A percentile compares a stretch with the other conserved stretches of the same genome.
Conservation (phyloP, 495 filamentous ascomycete genomes). For the Neurospora cerealis region DNA sequence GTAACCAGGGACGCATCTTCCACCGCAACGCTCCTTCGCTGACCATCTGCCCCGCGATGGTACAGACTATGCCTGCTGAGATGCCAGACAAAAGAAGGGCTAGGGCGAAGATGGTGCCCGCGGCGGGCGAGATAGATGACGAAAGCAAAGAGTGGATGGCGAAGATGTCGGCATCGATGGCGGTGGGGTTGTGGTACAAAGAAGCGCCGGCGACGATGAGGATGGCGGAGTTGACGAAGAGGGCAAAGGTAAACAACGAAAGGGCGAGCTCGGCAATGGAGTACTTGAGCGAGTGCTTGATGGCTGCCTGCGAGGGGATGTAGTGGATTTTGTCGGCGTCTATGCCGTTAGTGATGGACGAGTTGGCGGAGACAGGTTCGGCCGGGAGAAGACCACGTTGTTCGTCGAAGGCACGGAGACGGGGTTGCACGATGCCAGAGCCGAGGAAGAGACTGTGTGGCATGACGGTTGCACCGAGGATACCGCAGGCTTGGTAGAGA, state of each 20-base stretch:
- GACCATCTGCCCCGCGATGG: slow-evolving; percentile 77
- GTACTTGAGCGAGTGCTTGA: slow-evolving; percentile 69
- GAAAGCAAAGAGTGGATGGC: slow-evolving; percentile 72
- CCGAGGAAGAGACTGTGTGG: slow-evolving; percentile 85
- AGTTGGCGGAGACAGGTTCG: slow-evolving; percentile 12
- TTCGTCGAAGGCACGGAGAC: slow-evolving; percentile 69
- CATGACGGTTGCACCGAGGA: slow-evolving; percentile 91
- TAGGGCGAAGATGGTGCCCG: slow-evolving; percentile 66
- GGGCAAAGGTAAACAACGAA: slow-evolving; percentile 80
- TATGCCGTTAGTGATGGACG: slow-evolving; percentile 15
- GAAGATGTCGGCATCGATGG: slow-evolving; percentile 64
- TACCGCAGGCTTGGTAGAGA: slow-evolving; percentile 84
- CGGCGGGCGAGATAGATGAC: slow-evolving; percentile 54
- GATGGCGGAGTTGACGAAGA: slow-evolving; percentile 91
- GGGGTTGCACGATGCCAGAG: slow-evolving; percentile 77
- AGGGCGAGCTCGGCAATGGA: slow-evolving; percentile 64
- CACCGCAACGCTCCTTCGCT: slow-evolving; percentile 69
- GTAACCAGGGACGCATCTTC: slow-evolving; percentile 59
- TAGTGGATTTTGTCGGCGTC: slow-evolving; percentile 49
- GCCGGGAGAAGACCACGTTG: slow-evolving; percentile 45
- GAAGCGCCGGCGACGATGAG: slow-evolving; percentile 80
- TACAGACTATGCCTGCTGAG: slow-evolving; percentile 72
- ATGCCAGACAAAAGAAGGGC: slow-evolving; percentile 69
- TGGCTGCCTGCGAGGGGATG: slow-evolving; percentile 66
- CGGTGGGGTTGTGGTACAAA: slow-evolving; percentile 50